Percentiles rank a stretch among this genome's conserved stretches.
phyloP scores from a whole-genome alignment of 257 asterid species.

The Solanum commersonii region DNA sequence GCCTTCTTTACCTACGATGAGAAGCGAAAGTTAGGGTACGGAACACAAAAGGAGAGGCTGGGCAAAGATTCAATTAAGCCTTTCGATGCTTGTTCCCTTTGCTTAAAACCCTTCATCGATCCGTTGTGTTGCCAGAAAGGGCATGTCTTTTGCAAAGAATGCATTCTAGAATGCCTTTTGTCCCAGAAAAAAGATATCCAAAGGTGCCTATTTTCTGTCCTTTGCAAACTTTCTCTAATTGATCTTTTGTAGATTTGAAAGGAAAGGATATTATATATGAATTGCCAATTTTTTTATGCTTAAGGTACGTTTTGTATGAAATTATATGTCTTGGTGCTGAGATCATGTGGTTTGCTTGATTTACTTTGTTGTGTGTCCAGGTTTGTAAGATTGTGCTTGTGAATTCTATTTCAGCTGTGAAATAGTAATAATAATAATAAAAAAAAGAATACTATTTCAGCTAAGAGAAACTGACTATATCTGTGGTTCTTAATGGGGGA shows the following conservation, averaged over 20 bases:
- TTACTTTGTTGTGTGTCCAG: background rate
- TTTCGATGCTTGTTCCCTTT: conserved; percentile 80
- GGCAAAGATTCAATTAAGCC: conserved; percentile 92
- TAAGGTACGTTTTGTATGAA: background rate
- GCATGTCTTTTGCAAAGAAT: conserved; percentile 84
- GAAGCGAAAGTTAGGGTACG: conserved; percentile 94
- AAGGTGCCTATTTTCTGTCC: conserved; percentile 28
- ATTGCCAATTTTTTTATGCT: background rate
- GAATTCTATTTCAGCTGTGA: background rate
- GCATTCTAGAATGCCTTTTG: conserved; percentile 80
- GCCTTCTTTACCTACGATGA: conserved; percentile 96
- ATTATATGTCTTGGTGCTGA: background rate
- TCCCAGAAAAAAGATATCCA: conserved; percentile 87
- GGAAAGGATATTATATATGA: background rate
- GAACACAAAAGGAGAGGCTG: conserved; percentile 88
- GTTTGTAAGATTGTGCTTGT: background rate
- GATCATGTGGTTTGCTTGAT: background rate
- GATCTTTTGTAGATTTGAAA: background rate
- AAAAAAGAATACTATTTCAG: background rate
- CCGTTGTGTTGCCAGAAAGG: conserved; percentile 88
- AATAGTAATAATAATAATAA: too few relatives aligned
- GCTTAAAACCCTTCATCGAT: conserved; percentile 84
- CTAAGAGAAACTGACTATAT: background rate
- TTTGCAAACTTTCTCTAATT: background rate
- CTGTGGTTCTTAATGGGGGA: background rate